These are phyloP conservation scores for Laburnicola sp. DNA, from an alignment of 2,329 filamentous ascomycete genomes.

Conservation along the genomic window DNA sequence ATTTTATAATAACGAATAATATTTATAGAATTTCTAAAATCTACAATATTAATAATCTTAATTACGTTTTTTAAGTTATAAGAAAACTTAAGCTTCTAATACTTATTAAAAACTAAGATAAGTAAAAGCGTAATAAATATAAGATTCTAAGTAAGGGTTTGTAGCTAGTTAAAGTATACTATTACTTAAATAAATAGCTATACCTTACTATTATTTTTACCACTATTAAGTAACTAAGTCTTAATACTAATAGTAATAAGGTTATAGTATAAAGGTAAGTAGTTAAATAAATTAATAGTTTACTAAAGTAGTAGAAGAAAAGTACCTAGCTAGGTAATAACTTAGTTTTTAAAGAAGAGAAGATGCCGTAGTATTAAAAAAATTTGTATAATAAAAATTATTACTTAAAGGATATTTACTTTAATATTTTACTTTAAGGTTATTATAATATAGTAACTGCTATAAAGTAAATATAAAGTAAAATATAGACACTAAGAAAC, in stretches of 20 bases:
- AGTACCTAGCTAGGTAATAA: slow-evolving; percentile 16
- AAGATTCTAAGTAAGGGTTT: slow-evolving; percentile 18
- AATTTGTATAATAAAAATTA: too few relatives aligned
- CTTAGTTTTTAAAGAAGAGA: slow-evolving; percentile 16
- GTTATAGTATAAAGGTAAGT: slow-evolving; percentile 19
- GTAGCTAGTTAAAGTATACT: slow-evolving; percentile 22
- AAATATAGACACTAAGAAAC: too few relatives aligned
- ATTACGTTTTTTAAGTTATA: slow-evolving; percentile 20
- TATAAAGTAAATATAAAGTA: too few relatives aligned
- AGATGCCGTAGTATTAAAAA: too few relatives aligned
- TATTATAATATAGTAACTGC: too few relatives aligned
- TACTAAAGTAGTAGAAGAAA: slow-evolving; percentile 16
- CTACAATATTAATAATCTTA: slow-evolving; percentile 22
- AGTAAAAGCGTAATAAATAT: slow-evolving; percentile 20
- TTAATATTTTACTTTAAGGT: too few relatives aligned
- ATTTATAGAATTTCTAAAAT: slow-evolving; percentile 23
- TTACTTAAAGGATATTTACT: too few relatives aligned
- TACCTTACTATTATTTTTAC: slow-evolving; percentile 17
- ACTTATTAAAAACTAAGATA: slow-evolving; percentile 16
- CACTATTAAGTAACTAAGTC: slow-evolving; percentile 18
- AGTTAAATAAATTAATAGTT: slow-evolving; percentile 19
- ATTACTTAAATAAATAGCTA: not conserved
- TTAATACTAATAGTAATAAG: slow-evolving; percentile 18
- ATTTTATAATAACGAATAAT: slow-evolving; percentile 25
- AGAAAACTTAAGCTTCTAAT: slow-evolving; percentile 23